Percentiles rank a stretch among this genome's conserved stretches.
These are phyloP conservation scores for Dissophora globulifera DNA, from an alignment of 192 early-diverging fungal species.

Conservation along the genomic window DNA sequence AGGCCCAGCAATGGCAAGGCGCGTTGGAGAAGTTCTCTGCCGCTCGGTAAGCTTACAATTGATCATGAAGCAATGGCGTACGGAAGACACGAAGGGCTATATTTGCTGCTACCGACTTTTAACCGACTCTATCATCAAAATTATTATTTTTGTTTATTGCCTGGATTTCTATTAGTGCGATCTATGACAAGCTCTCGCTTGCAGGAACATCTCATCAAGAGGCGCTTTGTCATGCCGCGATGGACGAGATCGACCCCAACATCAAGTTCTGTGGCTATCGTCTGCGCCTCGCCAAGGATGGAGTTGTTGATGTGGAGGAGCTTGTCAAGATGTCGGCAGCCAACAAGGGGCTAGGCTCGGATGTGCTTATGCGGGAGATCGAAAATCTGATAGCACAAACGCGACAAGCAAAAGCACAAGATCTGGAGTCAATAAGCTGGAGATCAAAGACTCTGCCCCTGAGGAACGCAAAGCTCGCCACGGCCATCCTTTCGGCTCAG, in stretches of 20 bases:
- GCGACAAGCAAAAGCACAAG: slow-evolving; percentile 50
- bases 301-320: slow-evolving; percentile 54
- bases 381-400: slow-evolving; percentile 57
- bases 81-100: no score
- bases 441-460: slow-evolving; percentile 55
- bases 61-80: no score
- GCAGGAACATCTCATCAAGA: slow-evolving; percentile 68
- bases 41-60: slow-evolving; percentile 59
- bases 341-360: slow-evolving; percentile 58
- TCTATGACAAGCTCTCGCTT: slow-evolving; percentile 72
- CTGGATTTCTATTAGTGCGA: slow-evolving; percentile 52
- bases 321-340: slow-evolving; percentile 58
- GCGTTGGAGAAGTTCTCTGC: slow-evolving; percentile 71
- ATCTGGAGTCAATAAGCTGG: slow-evolving; percentile 61
- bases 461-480: slow-evolving; percentile 57
- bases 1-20: slow-evolving; percentile 74
- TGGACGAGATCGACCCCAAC: slow-evolving; percentile 83
- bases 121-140: no score
- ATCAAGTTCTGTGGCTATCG: slow-evolving; percentile 84
- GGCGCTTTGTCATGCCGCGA: slow-evolving; percentile 69
- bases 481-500: slow-evolving; percentile 58
- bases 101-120: no score
- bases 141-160: no score
- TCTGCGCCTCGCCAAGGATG: slow-evolving; percentile 58
- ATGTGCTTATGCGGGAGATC: slow-evolving; percentile 60